phyloP scores from a whole-genome alignment of 108 stramenopile species.

The Cyclotella cryptica region DNA sequence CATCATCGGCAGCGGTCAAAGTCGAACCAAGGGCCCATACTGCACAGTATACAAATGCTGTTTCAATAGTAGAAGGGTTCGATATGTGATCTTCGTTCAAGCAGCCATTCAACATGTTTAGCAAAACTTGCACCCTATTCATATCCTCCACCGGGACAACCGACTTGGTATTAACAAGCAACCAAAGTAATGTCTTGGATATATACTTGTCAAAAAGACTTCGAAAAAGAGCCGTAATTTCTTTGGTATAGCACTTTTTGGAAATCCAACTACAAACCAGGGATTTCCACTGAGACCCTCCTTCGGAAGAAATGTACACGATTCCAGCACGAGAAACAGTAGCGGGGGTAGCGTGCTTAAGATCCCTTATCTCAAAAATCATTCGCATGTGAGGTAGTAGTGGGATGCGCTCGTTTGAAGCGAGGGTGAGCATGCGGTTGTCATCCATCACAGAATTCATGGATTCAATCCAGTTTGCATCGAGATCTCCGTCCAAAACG shows the following conservation, averaged over 20 bases:
- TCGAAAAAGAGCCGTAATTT: conserved; percentile 29
- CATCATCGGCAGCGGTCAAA: conserved; percentile 70
- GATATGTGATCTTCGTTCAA: conserved; percentile 57
- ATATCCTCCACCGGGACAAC: conserved; percentile 74
- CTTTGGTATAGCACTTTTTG: conserved; percentile 45
- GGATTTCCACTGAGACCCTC: conserved; percentile 83
- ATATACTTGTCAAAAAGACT: conserved; percentile 57
- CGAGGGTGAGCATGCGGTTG: conserved; percentile 87
- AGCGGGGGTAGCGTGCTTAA: conserved; percentile 84
- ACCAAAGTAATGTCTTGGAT: conserved; percentile 38
- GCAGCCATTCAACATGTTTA: conserved; percentile 78
- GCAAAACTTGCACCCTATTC: conserved; percentile 64
- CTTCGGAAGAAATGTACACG: conserved; percentile 81
- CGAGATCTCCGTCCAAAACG: conserved; percentile 86
- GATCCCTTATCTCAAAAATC: conserved; percentile 89
- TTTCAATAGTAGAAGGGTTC: conserved; percentile 60
- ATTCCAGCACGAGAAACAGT: conserved; percentile 89
- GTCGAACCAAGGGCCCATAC: conserved; percentile 84
- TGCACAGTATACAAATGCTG: conserved; percentile 73
- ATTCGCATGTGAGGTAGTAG: conserved; percentile 84
- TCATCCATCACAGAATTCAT: conserved; percentile 93
- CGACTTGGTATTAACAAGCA: conserved; percentile 44
- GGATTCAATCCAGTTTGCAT: conserved; percentile 89
- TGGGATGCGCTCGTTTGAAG: conserved; percentile 88
- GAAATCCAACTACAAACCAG: conserved; percentile 76